Conservation (phyloP, 345 rosid species). For the Mallotus nudiflorus region DNA sequence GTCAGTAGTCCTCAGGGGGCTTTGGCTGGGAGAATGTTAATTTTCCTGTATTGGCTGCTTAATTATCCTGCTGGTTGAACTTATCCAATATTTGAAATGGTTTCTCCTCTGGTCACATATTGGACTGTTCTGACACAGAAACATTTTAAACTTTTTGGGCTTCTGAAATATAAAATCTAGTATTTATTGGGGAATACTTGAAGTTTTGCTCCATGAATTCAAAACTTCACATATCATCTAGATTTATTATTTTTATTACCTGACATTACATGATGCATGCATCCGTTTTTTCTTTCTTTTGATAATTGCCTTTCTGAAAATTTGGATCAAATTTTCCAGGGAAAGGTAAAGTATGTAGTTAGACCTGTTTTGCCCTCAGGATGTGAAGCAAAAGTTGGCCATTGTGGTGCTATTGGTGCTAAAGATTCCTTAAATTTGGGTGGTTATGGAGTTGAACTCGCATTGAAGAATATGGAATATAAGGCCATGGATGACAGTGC, state of each 20-base stretch:
- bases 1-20: neutral
- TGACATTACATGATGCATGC: neutral
- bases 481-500: conserved; percentile 98
- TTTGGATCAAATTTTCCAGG: conserved; percentile 49
- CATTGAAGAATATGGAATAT: conserved; percentile 98
- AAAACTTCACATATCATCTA: neutral
- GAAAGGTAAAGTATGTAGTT: conserved; percentile 78
- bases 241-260: neutral
- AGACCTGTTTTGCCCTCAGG: conserved; percentile 91
- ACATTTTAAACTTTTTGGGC: neutral
- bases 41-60: neutral
- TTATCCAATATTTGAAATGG: neutral
- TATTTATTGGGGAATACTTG: neutral
- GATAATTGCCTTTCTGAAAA: conserved; percentile 24
- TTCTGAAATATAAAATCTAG: neutral
- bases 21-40: neutral
- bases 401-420: conserved; percentile 86
- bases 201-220: neutral
- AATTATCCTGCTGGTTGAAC: neutral
- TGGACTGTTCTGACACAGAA: neutral
- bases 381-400: conserved; percentile 68
- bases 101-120: neutral
- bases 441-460: conserved; percentile 99
- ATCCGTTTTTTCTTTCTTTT: neutral
- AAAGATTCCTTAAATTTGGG: conserved; percentile 77